Conservation (phyloP, 306 rosid genomes). For the Cucumis melo region DNA sequence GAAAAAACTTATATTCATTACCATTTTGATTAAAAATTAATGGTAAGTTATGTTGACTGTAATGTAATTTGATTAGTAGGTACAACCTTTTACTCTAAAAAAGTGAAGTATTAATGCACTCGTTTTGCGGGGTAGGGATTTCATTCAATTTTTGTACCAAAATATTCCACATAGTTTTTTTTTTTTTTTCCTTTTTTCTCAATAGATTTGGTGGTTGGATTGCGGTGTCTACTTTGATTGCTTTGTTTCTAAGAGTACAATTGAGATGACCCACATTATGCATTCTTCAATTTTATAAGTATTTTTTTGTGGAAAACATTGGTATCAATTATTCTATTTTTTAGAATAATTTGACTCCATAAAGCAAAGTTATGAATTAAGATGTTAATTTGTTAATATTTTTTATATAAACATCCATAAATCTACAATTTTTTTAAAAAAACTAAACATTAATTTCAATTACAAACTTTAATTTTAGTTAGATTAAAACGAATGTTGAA, state of each 20-base stretch:
- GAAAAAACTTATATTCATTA: too few relatives aligned
- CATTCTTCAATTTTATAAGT: neutral
- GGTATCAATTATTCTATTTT: neutral
- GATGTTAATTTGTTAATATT: too few relatives aligned
- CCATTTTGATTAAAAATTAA: too few relatives aligned
- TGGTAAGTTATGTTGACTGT: too few relatives aligned
- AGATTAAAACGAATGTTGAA: too few relatives aligned
- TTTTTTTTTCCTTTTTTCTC: neutral
- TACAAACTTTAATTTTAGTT: too few relatives aligned
- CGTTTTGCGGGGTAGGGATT: neutral
- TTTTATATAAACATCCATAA: neutral
- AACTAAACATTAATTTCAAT: too few relatives aligned
- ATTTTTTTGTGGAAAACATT: neutral
- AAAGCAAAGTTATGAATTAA: neutral
- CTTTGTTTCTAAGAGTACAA: neutral
- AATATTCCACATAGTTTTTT: neutral
- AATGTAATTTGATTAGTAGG: neutral
- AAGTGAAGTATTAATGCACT: neutral
- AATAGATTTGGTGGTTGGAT: slow-evolving; percentile 7
- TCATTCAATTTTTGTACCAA: neutral
- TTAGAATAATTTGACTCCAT: neutral
- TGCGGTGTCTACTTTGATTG: slow-evolving; percentile 1
- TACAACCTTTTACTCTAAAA: neutral
- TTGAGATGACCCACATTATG: neutral
- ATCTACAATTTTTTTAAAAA: neutral